phyloP scores from a whole-genome alignment of 176 grass and related monocot genomes.

The Avena atlantica region DNA sequence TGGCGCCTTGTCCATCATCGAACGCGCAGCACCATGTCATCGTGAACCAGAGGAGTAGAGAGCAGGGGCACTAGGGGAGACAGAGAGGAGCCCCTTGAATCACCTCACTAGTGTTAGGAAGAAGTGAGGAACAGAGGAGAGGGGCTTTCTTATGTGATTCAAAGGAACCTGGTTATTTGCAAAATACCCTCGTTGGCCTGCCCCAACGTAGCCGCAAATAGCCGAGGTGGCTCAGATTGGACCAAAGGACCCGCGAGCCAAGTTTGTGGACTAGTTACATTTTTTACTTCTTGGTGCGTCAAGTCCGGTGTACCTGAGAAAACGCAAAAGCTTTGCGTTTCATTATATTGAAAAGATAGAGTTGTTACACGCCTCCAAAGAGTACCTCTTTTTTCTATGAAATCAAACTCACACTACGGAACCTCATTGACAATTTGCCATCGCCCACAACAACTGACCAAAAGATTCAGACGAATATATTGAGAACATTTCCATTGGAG shows the following conservation, averaged over 20 bases:
- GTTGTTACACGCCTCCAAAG: too few species aligned
- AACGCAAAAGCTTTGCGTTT: too few species aligned
- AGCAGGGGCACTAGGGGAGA: background rate
- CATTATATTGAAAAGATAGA: too few species aligned
- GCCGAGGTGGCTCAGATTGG: background rate
- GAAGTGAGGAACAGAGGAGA: background rate
- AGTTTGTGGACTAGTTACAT: background rate
- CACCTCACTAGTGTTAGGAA: background rate
- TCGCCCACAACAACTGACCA: background rate
- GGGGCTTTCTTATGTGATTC: background rate
- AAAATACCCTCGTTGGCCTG: background rate
- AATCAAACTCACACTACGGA: background rate
- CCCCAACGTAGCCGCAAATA: background rate
- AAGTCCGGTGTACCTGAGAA: background rate
- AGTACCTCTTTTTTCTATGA: background rate
- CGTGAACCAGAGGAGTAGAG: background rate
- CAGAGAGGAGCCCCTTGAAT: background rate
- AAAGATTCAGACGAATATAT: background rate
- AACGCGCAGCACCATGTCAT: slow-evolving; percentile 93
- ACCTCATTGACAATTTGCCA: background rate
- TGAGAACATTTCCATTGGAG: background rate
- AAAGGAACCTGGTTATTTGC: background rate
- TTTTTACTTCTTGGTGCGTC: background rate
- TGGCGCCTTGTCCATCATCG: slow-evolving; percentile 59
- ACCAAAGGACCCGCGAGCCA: background rate